Evolutionary conservation across 441 rosid genomes (phyloP).

Genomic region (Brassica balearica): DNA sequence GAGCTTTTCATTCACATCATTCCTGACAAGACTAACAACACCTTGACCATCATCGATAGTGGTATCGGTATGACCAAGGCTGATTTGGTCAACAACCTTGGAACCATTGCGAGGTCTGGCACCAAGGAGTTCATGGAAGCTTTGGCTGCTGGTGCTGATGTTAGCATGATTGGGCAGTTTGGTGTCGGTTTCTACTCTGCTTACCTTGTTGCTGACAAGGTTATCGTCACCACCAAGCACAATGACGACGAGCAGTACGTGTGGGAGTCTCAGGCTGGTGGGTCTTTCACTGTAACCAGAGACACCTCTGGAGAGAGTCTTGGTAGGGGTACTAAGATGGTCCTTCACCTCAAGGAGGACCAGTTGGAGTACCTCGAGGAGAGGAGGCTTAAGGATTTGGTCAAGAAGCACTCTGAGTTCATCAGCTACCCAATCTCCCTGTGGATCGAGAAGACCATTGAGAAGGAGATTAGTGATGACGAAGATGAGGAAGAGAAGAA

Average conservation of each 20-base stretch:
- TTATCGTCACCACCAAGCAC: constrained; percentile 68
- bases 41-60: constrained; percentile 64
- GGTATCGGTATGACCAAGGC: constrained; percentile 79
- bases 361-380: constrained; percentile 79
- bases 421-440: constrained; percentile 74
- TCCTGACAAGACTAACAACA: constrained; percentile 63
- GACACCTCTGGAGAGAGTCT: constrained; percentile 63
- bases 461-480: constrained; percentile 76
- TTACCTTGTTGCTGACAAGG: constrained; percentile 74
- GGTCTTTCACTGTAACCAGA: constrained; percentile 74
- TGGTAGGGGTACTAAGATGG: constrained; percentile 73
- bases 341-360: constrained; percentile 72
- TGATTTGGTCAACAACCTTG: constrained; percentile 82
- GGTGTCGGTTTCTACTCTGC: constrained; percentile 79
- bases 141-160: constrained; percentile 77
- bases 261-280: constrained; percentile 80
- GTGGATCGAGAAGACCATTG: constrained; percentile 73
- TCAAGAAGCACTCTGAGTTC: constrained; percentile 78
- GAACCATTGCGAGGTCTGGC: constrained; percentile 73
- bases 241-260: constrained; percentile 74
- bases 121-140: constrained; percentile 81
- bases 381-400: constrained; percentile 67
- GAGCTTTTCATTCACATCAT: constrained; percentile 72
- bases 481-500: constrained; percentile 77
- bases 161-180: constrained; percentile 76